These are phyloP conservation scores for Tetracentron sinense DNA, from an alignment of 164 flowering plant genomes.

Conservation along the genomic window DNA sequence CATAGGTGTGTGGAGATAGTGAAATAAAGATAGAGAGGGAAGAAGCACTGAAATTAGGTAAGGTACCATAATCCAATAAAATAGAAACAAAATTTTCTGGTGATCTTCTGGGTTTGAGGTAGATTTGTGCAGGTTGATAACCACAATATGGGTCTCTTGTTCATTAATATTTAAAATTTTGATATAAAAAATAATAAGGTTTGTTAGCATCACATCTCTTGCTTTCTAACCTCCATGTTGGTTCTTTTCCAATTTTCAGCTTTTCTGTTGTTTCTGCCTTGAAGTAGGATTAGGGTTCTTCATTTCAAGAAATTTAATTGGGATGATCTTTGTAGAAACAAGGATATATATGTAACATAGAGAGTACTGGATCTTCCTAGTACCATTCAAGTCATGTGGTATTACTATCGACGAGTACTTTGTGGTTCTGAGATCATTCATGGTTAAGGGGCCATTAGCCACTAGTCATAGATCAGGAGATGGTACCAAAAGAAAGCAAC, in stretches of 20 bases:
- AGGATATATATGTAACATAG: neutral
- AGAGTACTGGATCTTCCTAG: neutral
- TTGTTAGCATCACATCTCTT: neutral
- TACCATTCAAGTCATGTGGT: neutral
- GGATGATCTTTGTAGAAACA: neutral
- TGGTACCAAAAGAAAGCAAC: too few species aligned
- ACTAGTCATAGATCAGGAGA: too few species aligned
- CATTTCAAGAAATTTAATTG: neutral
- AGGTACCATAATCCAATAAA: neutral
- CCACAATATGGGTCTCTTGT: constrained; percentile 13
- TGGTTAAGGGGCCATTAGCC: too few species aligned
- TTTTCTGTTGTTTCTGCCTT: neutral
- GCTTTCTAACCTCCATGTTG: neutral
- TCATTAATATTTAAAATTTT: constrained; percentile 1
- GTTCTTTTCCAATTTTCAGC: neutral
- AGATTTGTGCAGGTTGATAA: constrained; percentile 14
- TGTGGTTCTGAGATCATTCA: too few species aligned
- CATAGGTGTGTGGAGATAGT: constrained; percentile 3
- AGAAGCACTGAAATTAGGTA: constrained; percentile 6
- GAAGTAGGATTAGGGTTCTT: neutral
- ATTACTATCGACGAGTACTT: too few species aligned
- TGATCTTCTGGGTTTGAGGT: neutral
- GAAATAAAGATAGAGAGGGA: neutral
- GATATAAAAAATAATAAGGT: neutral
- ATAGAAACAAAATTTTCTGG: neutral